Evolutionary conservation across 345 rosid species (phyloP), one percentile per base, ranked within the genome.

Genomic region (Noccaea bulbosa): DNA sequence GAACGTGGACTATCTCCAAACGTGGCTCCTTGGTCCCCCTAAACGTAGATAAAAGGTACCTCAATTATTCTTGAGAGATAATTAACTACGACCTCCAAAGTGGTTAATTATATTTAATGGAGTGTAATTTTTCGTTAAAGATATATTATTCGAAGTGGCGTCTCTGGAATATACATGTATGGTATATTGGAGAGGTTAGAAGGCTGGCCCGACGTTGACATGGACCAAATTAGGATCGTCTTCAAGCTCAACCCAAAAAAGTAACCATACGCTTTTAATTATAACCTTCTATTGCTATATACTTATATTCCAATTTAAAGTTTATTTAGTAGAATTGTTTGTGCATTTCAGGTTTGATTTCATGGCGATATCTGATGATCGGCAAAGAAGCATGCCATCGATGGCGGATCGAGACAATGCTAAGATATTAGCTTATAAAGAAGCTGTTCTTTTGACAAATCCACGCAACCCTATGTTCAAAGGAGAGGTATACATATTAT

Each of bases 201-300:
- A 65, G 95, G 90, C 43, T 94, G 89, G 91, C 99, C 96, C 3
- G 89, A 85, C 41, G 89, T 88, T 17, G 87, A 88, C 63, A 88
- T 94, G 89, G 90, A 85, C 75, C 99, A 94, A 75, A 85, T 84
- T 16, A 85, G 99, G 67, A 79, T 88, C 9, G 99, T 83, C 58
- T 89, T 87, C 82, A 94, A 83, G 83, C 98, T 89, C 52, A 79
- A 80, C 43, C 53, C 74, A 11, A 52, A 84, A 27, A 85, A 71
- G 96, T 91, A 83, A 74, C 86, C 78, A 80, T 12, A 39, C 5
- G 0, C 30, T 9, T 15, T 46, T n/a, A n/a, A n/a, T n/a, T 7
- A 38, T 66, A 27, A 27, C 30, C 11, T 32, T 7, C 10, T 12
- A 47, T 37, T 15, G 16, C 0, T 34, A 11, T 34, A 11, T 44